Evolutionary conservation across 2,329 filamentous ascomycete species (phyloP), one percentile per base, ranked within the genome.

Genomic region (Pseudogymnoascus sp.): DNA sequence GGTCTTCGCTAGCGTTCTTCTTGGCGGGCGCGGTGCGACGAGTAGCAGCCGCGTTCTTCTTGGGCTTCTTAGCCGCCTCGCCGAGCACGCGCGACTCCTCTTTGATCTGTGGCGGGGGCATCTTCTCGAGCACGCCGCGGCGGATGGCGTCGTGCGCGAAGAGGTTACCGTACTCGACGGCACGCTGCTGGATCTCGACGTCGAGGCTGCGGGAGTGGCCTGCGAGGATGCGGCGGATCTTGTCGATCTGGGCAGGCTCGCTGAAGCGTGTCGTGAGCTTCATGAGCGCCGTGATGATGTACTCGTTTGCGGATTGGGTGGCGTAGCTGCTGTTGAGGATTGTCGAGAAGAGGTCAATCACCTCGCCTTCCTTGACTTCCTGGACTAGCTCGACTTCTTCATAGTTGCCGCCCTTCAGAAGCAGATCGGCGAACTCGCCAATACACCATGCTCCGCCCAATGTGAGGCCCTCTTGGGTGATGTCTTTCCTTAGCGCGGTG

Each of bases 361-460:
- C 83, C 71, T 99, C 94, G 69, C 85, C 87, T 75, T 97, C 91
- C 72, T 89, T 90, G 65, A 99, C 89, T 70, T 83, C 81, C 65
- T 81, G 78, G 11, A 96, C 91, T 31, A 96, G 80, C 70, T 97
- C 93, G 74, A 96, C 92, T 72, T 96, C 92, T 74, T 97, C 93
- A 68, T 95, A 96, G 70, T 94, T 89, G 1, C 92, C 92, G 37
- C 92, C 92, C 64, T 85, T 85, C 37, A 99, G 81, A n/a, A 99
- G 81, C 19, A 89, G 85, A 74, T 99, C 94, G 11, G 91, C 93
- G 72, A 92, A 99, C 77, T 99, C 94, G 72, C 95, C 94, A 73
- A 99, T 96, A 61, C 94, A 95, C 94, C 94, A 99, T 6, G 94
- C 89, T 38, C 91, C 94, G 59, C 93, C 92, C 66, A 97, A 83